Evolutionary conservation across 495 filamentous ascomycete species (phyloP).

Genomic region (Jackrogersella multiformis): DNA sequence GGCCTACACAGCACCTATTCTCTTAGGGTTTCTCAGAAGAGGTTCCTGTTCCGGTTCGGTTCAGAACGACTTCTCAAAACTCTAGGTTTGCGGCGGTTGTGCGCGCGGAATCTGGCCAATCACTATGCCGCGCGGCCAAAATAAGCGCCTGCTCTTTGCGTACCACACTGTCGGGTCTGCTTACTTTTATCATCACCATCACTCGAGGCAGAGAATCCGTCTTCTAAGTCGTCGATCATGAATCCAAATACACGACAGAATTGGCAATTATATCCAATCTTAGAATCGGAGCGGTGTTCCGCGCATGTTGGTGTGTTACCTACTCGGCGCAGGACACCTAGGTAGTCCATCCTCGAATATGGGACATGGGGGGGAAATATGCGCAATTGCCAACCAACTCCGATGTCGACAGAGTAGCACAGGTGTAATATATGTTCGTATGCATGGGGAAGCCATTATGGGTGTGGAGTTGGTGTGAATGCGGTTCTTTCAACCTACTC

Average conservation of each 20-base stretch:
- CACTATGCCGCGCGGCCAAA: constrained; percentile 4
- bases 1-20: not conserved
- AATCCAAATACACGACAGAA: constrained; percentile 15
- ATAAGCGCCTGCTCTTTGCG: constrained; percentile 33
- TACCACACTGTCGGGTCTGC: constrained; percentile 29
- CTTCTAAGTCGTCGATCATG: not conserved
- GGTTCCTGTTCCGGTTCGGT: constrained; percentile 1
- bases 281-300: not conserved
- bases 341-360: constrained; percentile 11
- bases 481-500: constrained; percentile 7
- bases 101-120: constrained; percentile 32
- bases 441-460: constrained; percentile 7
- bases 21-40: not conserved
- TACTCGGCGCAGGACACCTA: constrained; percentile 1
- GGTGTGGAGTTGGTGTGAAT: constrained; percentile 10
- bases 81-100: constrained; percentile 13
- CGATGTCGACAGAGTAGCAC: not conserved
- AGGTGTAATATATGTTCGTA: not conserved
- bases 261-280: not conserved
- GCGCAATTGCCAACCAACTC: constrained; percentile 16
- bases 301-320: constrained; percentile 21
- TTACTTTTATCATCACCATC: constrained; percentile 9
- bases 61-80: not conserved
- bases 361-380: constrained; percentile 6
- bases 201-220: not conserved